Evolutionary conservation across 2,329 filamentous ascomycete genomes (phyloP), one percentile per base, ranked within the genome.

Genomic region (Neonectria neomacrospora): DNA sequence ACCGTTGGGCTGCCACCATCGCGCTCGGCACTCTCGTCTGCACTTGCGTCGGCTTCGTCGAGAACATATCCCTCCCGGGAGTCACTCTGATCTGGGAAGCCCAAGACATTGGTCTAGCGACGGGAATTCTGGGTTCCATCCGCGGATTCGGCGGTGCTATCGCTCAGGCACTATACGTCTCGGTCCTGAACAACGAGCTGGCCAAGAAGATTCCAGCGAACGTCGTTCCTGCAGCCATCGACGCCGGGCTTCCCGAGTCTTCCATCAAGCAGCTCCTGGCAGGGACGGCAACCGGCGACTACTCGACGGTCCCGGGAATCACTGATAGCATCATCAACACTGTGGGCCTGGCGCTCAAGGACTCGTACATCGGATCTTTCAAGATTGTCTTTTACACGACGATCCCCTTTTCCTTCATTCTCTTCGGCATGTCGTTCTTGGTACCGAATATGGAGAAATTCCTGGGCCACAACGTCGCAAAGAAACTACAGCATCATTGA

Each of bases 11-110:
- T 10, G 64, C 67, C 45, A 74, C 70, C n/a, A 75, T 80, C 18
- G 75, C 74, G 12, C 68, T 78, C 18, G 77, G 75, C 10, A 65
- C 74, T 3, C 22, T 80, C 5, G 74, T 68, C 7, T 71, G 72
- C 39, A 61, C 71, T 30, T 71, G 71, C 48, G 74, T 78, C 30
- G 79, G 79, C 7, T 78, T 75, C 63, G 73, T 80, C 56, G 78
- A 80, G 63, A 80, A 78, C 68, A 75, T 80, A 58, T 70, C 75
- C 11, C 76, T 82, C 58, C 78, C 80, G 0, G 80, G 78, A 12
- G 80, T 84, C 20, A 79, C 80, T 1, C 74, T 82, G 11, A 76
- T 84, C 41, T 81, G 78, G 71, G 81, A 81, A 62, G 74, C 81
- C 5, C 78, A 81, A 66, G 81, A 83, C 63, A 82, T 83, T 44